These are phyloP conservation scores for Datura wrightii DNA, from an alignment of 257 asterid genomes.

Conservation along the genomic window DNA sequence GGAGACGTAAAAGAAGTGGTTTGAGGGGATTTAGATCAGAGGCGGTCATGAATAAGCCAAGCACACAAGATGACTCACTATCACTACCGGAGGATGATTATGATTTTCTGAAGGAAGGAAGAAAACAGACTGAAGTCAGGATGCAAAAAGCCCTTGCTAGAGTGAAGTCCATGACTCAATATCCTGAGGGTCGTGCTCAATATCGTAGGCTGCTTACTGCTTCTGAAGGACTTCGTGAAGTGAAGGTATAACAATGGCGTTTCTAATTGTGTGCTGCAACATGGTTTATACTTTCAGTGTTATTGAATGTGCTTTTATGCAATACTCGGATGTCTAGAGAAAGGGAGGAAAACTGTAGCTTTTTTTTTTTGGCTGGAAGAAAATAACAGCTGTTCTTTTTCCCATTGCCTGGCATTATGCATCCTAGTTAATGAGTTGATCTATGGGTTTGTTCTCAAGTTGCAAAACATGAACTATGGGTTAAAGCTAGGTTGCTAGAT, in stretches of 20 bases:
- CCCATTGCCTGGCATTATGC: constrained; percentile 14
- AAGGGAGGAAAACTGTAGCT: not conserved
- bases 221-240: constrained; percentile 81
- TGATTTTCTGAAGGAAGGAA: constrained; percentile 83
- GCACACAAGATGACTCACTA: constrained; percentile 38
- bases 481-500: not conserved
- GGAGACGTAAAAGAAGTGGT: constrained; percentile 95
- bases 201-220: constrained; percentile 87
- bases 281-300: not conserved
- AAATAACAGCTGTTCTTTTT: constrained; percentile 14
- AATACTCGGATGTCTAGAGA: not conserved
- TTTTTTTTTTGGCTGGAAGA: not conserved
- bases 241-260: constrained; percentile 54
- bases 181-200: constrained; percentile 92
- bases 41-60: constrained; percentile 50
- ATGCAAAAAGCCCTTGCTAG: constrained; percentile 83
- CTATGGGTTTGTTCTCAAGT: constrained; percentile 22
- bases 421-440: constrained; percentile 16
- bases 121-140: constrained; percentile 88
- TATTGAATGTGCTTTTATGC: constrained; percentile 2
- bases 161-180: constrained; percentile 89
- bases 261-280: not conserved
- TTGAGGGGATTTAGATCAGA: constrained; percentile 81
- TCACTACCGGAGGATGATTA: constrained; percentile 72
- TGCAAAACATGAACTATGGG: constrained; percentile 22